Percentiles rank a stretch among this genome's conserved stretches.
phyloP scores from a whole-genome alignment of 1,139 yeast genomes.

The Yamadazyma siamensis region DNA sequence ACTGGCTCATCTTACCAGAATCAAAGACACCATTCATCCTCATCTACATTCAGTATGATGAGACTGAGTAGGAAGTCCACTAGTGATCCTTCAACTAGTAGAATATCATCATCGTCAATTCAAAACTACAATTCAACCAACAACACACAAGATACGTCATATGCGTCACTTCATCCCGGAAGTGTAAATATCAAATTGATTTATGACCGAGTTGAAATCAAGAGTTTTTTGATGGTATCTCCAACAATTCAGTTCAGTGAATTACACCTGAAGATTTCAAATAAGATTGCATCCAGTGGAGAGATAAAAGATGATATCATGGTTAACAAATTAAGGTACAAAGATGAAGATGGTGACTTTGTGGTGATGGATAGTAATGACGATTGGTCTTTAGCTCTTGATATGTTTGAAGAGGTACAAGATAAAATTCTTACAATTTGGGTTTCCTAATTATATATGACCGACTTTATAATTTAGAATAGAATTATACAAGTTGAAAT shows the following conservation, averaged over 20 bases:
- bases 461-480: background rate
- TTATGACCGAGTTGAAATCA: conserved; percentile 41
- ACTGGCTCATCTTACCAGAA: conserved; percentile 30
- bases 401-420: conserved; percentile 45
- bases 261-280: conserved; percentile 40
- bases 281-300: conserved; percentile 30
- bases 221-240: conserved; percentile 38
- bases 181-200: conserved; percentile 42
- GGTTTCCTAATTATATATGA: conserved; percentile 24
- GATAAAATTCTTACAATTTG: conserved; percentile 40
- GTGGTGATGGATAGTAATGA: conserved; percentile 85
- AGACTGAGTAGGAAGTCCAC: conserved; percentile 29
- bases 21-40: conserved; percentile 44
- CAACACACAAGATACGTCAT: conserved; percentile 18
- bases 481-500: background rate
- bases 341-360: conserved; percentile 94
- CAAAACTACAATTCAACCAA: conserved; percentile 9
- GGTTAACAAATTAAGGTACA: conserved; percentile 64
- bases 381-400: conserved; percentile 58
- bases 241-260: conserved; percentile 44
- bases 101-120: conserved; percentile 16
- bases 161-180: conserved; percentile 13
- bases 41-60: conserved; percentile 48
- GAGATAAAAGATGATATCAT: conserved; percentile 32
- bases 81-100: conserved; percentile 16